Conservation (phyloP, 768 basidiomycete genomes). For the Boletus edulis region DNA sequence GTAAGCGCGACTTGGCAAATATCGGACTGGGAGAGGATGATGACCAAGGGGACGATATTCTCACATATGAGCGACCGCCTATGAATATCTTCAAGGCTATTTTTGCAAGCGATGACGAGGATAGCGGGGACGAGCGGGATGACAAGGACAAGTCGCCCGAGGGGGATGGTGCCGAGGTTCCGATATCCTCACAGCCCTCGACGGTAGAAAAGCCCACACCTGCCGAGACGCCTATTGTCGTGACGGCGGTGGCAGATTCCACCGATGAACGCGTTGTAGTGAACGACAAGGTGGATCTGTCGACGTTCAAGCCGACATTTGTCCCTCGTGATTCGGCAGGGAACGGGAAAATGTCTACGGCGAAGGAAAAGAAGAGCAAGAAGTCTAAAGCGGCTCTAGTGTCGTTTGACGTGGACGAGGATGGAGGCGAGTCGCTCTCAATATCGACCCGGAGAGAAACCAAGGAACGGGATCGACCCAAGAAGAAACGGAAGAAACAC, state of each 20-base stretch:
- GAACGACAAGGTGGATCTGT: constrained; percentile 44
- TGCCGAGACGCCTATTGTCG: neutral
- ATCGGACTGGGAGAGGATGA: constrained; percentile 93
- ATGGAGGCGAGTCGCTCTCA: constrained; percentile 39
- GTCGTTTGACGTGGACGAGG: constrained; percentile 78
- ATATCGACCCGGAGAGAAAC: constrained; percentile 30
- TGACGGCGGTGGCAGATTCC: neutral
- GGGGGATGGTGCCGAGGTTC: constrained; percentile 1
- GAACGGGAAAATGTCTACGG: constrained; percentile 39
- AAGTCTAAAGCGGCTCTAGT: constrained; percentile 53
- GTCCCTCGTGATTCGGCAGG: constrained; percentile 50
- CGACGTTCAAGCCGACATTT: constrained; percentile 89
- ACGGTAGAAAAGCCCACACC: neutral
- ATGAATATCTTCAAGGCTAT: constrained; percentile 98
- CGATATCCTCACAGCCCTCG: constrained; percentile 11
- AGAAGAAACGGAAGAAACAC: constrained; percentile 43
- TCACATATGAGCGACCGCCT: constrained; percentile 84
- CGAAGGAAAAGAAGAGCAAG: constrained; percentile 50
- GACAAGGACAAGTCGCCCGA: constrained; percentile 29
- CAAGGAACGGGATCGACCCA: constrained; percentile 36
- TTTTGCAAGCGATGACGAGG: constrained; percentile 93
- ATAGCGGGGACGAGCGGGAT: constrained; percentile 64
- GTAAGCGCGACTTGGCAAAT: constrained; percentile 68
- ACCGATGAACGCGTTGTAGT: neutral
- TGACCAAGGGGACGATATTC: constrained; percentile 78